Evolutionary conservation across 495 filamentous ascomycete genomes (phyloP), one percentile per base, ranked within the genome.

Genomic region (Haplographium delicatum): DNA sequence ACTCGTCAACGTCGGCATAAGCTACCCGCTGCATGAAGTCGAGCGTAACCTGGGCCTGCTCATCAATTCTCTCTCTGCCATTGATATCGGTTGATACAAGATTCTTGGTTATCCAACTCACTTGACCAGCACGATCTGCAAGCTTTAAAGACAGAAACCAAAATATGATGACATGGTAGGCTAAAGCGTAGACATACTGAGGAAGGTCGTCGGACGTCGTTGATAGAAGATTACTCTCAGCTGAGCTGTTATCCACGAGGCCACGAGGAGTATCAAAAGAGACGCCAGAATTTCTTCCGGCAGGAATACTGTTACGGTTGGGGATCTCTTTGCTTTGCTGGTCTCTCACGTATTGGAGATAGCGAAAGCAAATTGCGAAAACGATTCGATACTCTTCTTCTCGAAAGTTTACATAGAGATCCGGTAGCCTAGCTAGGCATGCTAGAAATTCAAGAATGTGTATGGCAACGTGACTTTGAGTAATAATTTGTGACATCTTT

Each of bases 11-110:
- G 64, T 96, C 89, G 0, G 88, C 89, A 64, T 84, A 96, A 9
- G 89, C 83, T 31, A 89, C 84, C 51, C 90, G 76, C 58, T 96
- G 90, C 86, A 99, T 91, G 72, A 97, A 85, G 65, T 99, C 94
- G 33, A 96, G 83, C 19, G 91, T 91, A 10, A 96, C 88, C 50
- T 91, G 82, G 25, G 88, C 91, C 61, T 96, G 91, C 63, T 97
- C 91, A 56, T 97, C 94, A 16, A 93, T 75, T 22, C 78, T 79
- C 24, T 86, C 80, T 22, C 79, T 81, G 5, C 88, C 89, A 54
- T 83, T 74, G 15, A 79, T 76, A 57, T 95, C 86, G 3, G 74
- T 79, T 46, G 75, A 81, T 20, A 87, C 85, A 24, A 99, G 74
- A 50, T 87, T 85, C 62, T 85, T 89, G n/a, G 86, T 84, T 53